Evolutionary conservation across 2,329 filamentous ascomycete genomes (phyloP).

Genomic region (Dendryphion nanum): DNA sequence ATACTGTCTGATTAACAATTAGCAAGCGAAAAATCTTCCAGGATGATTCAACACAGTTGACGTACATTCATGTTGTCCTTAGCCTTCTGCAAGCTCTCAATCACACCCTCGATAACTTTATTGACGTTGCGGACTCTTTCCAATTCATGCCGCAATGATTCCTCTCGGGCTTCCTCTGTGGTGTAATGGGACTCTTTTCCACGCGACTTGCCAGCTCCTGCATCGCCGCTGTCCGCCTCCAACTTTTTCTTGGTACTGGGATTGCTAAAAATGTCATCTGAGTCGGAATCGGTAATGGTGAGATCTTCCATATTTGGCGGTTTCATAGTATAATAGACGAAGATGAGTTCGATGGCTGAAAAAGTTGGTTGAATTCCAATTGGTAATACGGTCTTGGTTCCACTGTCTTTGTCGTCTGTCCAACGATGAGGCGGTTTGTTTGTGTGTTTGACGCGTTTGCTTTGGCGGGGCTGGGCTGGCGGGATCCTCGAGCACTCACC

Average conservation of each 20-base stretch:
- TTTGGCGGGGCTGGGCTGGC: neutral
- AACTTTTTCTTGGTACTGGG: slow-evolving; percentile 48
- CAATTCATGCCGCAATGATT: slow-evolving; percentile 73
- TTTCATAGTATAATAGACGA: slow-evolving; percentile 18
- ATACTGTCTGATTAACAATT: slow-evolving; percentile 64
- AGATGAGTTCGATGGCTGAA: no score
- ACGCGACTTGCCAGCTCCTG: slow-evolving; percentile 38
- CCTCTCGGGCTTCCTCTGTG: slow-evolving; percentile 67
- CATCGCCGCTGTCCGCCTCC: slow-evolving; percentile 41
- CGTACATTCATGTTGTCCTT: slow-evolving; percentile 75
- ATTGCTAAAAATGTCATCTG: slow-evolving; percentile 57
- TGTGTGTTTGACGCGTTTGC: slow-evolving; percentile 2
- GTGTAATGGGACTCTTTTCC: slow-evolving; percentile 56
- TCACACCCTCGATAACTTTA: slow-evolving; percentile 75
- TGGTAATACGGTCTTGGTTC: no score
- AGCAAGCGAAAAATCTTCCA: slow-evolving; percentile 1
- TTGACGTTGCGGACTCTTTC: slow-evolving; percentile 85
- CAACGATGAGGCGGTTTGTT: neutral
- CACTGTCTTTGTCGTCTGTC: no score
- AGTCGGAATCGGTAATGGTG: slow-evolving; percentile 55
- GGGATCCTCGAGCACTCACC: no score
- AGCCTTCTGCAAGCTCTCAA: slow-evolving; percentile 68
- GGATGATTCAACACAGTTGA: slow-evolving; percentile 1
- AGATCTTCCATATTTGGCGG: slow-evolving; percentile 52
- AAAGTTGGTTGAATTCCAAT: no score